Evolutionary conservation across 176 grass and related monocot genomes (phyloP).

Genomic region (Neostapfia colusana): DNA sequence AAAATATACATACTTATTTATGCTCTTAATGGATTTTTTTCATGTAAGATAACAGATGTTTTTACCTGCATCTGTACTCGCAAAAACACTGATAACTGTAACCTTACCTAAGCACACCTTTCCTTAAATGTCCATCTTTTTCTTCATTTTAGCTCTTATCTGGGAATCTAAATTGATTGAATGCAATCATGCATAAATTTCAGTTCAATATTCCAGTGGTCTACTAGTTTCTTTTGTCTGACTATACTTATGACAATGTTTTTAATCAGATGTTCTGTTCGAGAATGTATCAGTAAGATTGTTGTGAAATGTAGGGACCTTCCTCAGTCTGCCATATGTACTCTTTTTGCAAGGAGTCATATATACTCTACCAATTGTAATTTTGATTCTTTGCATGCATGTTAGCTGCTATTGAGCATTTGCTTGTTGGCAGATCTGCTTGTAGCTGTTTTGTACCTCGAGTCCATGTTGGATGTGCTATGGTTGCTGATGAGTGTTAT

Average conservation of each 20-base stretch:
- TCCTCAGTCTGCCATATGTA: background rate
- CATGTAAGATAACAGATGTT: background rate
- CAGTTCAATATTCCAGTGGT: background rate
- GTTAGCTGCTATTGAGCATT: background rate
- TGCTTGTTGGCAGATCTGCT: background rate
- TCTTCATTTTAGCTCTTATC: background rate
- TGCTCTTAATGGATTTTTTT: background rate
- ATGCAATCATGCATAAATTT: background rate
- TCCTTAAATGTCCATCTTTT: background rate
- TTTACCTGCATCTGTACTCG: background rate
- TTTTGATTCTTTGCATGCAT: background rate
- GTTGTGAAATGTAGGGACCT: background rate
- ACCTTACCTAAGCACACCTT: background rate
- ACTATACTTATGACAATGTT: background rate
- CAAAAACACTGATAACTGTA: background rate
- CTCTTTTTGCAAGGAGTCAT: no score
- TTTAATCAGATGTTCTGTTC: background rate
- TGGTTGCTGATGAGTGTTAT: background rate
- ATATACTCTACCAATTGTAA: background rate
- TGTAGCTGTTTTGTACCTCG: background rate
- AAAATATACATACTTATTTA: background rate
- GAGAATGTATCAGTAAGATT: background rate
- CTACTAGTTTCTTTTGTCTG: background rate
- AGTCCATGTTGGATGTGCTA: background rate
- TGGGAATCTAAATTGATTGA: no score